These are phyloP conservation scores for Schizopora paradoxa DNA, from an alignment of 1,284 basidiomycete genomes.

Conservation along the genomic window DNA sequence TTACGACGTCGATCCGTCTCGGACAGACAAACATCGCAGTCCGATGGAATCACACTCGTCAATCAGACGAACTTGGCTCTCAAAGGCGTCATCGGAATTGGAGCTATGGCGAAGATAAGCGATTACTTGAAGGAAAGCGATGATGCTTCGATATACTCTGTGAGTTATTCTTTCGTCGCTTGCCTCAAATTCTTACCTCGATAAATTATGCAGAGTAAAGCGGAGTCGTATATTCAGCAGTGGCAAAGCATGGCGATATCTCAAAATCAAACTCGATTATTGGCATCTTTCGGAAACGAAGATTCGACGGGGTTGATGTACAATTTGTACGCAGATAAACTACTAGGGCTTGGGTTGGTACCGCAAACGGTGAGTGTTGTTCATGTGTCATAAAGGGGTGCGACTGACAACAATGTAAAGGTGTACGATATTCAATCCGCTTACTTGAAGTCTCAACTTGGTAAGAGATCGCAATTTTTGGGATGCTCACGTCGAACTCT, in stretches of 20 bases:
- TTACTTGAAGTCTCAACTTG: background rate
- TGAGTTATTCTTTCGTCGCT: constrained; percentile 11
- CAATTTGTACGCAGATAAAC: constrained; percentile 43
- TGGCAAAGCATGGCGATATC: background rate
- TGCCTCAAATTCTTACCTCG: background rate
- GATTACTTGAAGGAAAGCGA: constrained; percentile 22
- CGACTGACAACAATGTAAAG: constrained; percentile 16
- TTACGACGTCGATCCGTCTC: background rate
- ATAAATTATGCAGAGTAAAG: background rate
- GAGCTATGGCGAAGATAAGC: constrained; percentile 37
- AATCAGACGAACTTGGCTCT: constrained; percentile 32
- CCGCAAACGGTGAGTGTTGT: constrained; percentile 25
- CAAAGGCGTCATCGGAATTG: constrained; percentile 37
- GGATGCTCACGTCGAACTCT: background rate
- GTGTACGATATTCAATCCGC: background rate
- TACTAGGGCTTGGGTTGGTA: constrained; percentile 27
- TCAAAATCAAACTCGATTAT: constrained; percentile 17
- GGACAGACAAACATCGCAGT: too few species aligned
- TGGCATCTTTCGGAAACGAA: constrained; percentile 26
- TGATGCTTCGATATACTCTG: constrained; percentile 26
- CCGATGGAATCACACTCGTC: constrained; percentile 10
- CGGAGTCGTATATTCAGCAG: constrained; percentile 10
- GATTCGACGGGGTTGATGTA: constrained; percentile 37
- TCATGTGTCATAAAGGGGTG: constrained; percentile 20
- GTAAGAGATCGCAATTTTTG: too few species aligned